These are phyloP conservation scores for Podaxis carcinomalis DNA, from an alignment of 768 basidiomycete species.

Conservation along the genomic window DNA sequence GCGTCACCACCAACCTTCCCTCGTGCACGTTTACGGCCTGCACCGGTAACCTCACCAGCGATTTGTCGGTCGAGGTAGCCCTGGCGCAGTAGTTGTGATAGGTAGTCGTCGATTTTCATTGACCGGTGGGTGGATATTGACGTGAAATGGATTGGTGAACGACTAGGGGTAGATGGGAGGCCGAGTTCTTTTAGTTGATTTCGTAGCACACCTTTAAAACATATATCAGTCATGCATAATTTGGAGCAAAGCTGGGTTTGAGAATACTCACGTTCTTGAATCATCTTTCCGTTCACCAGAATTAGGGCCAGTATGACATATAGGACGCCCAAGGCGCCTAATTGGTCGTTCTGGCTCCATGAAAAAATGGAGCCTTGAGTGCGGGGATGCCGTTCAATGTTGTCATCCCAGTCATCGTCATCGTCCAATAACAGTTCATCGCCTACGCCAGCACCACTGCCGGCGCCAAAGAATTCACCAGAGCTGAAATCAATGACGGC, in stretches of 20 bases:
- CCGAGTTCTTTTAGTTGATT: conserved; percentile 65
- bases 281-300: conserved; percentile 70
- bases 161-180: conserved; percentile 40
- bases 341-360: conserved; percentile 65
- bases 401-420: conserved; percentile 36
- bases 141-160: conserved; percentile 42
- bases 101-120: conserved; percentile 61
- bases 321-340: conserved; percentile 68
- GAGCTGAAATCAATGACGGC: conserved; percentile 39
- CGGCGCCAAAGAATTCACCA: conserved; percentile 32
- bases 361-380: conserved; percentile 68
- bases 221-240: neutral
- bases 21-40: conserved; percentile 51
- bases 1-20: conserved; percentile 28
- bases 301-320: conserved; percentile 82
- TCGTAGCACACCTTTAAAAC: conserved; percentile 62
- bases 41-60: conserved; percentile 43
- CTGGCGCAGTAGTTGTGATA: conserved; percentile 60
- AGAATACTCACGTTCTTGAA: conserved; percentile 64
- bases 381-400: conserved; percentile 33
- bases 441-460: conserved; percentile 28
- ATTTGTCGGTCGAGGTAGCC: conserved; percentile 73
- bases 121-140: conserved; percentile 44
- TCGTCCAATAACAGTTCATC: conserved; percentile 18
- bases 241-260: neutral